These are phyloP conservation scores for Solanum hybrid DNA, from an alignment of 305 asterid genomes.

Conservation along the genomic window DNA sequence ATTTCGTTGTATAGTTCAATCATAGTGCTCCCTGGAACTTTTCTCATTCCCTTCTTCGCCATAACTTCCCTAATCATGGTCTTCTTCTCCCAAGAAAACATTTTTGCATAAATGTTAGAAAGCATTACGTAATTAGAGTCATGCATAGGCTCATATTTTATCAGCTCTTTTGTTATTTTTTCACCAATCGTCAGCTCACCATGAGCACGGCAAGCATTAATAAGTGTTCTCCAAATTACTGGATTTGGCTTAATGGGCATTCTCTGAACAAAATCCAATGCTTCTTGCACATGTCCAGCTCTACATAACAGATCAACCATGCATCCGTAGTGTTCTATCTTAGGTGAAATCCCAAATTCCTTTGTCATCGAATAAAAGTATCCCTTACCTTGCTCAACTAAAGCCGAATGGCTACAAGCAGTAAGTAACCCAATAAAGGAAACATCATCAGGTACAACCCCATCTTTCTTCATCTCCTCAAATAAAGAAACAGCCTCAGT, in stretches of 20 bases:
- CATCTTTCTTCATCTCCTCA: constrained; percentile 54
- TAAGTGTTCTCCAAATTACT: constrained; percentile 50
- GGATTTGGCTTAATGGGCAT: constrained; percentile 68
- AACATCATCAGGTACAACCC: constrained; percentile 51
- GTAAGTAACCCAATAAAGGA: constrained; percentile 59
- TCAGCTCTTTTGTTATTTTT: constrained; percentile 34
- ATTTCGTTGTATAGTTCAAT: constrained; percentile 47
- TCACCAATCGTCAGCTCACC: constrained; percentile 51
- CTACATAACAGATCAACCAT: constrained; percentile 75
- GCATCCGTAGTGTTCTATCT: constrained; percentile 82
- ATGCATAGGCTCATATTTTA: constrained; percentile 43
- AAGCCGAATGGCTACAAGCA: constrained; percentile 82
- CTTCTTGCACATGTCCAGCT: constrained; percentile 55
- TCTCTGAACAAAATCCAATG: constrained; percentile 40
- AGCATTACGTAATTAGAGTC: constrained; percentile 64
- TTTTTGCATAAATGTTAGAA: constrained; percentile 54
- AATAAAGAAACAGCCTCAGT: constrained; percentile 47
- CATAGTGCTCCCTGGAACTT: constrained; percentile 72
- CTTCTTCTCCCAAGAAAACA: constrained; percentile 59
- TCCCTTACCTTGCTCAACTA: constrained; percentile 47
- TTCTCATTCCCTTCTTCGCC: constrained; percentile 55
- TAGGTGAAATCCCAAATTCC: constrained; percentile 43
- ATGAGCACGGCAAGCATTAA: constrained; percentile 44
- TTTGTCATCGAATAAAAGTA: constrained; percentile 50
- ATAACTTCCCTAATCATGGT: constrained; percentile 42